Conservation (phyloP, 2,329 filamentous ascomycete genomes). For the Epichloe sylvatica region DNA sequence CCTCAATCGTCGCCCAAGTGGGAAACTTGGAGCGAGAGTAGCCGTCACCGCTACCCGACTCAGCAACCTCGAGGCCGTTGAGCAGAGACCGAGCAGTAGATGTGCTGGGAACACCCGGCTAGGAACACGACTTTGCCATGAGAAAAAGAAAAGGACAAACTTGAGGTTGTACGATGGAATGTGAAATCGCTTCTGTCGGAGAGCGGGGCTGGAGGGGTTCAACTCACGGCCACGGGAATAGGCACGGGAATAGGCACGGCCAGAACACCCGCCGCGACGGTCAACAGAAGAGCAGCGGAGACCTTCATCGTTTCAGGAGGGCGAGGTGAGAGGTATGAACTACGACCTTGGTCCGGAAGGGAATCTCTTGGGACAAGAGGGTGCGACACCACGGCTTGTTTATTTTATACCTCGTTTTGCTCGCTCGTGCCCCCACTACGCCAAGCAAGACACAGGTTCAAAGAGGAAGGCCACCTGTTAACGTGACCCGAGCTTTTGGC, state of each 20-base stretch:
- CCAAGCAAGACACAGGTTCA: neutral
- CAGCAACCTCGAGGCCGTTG: conserved; percentile 40
- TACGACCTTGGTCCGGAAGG: no score
- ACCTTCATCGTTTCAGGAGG: conserved; percentile 16
- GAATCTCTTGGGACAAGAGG: no score
- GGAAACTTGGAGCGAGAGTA: conserved; percentile 58
- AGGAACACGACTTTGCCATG: neutral
- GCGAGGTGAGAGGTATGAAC: no score
- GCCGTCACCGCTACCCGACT: conserved; percentile 36
- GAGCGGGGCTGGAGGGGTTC: neutral
- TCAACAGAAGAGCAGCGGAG: conserved; percentile 14
- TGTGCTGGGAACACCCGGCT: conserved; percentile 49
- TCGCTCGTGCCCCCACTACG: no score
- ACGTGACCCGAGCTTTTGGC: no score
- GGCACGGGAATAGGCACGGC: conserved; percentile 16
- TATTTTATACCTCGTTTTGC: no score
- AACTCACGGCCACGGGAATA: conserved; percentile 13
- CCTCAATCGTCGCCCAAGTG: conserved; percentile 53
- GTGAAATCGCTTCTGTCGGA: no score
- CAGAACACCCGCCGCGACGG: conserved; percentile 14
- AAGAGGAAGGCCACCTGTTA: neutral
- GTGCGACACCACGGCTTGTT: no score
- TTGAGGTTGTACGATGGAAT: no score
- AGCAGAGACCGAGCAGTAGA: conserved; percentile 45
- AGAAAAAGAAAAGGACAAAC: neutral